These are phyloP conservation scores for Plasmopara viticola DNA, from an alignment of 352 stramenopile species.

Conservation along the genomic window DNA sequence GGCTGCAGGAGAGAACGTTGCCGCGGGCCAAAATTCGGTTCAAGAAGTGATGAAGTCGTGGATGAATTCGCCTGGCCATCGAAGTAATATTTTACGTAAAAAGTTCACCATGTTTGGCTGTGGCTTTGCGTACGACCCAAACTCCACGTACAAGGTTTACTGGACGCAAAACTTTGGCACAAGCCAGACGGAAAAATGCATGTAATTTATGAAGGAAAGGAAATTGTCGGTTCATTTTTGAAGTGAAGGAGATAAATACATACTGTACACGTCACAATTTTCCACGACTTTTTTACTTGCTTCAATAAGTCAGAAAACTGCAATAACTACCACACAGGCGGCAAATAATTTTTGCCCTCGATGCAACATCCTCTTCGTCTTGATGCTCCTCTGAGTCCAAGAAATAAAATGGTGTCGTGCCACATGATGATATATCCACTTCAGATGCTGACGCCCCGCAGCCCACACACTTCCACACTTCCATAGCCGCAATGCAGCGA, in stretches of 20 bases:
- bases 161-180: constrained; percentile 57
- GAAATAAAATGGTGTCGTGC: constrained; percentile 57
- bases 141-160: constrained; percentile 37
- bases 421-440: constrained; percentile 37
- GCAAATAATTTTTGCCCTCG: constrained; percentile 45
- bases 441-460: constrained; percentile 59
- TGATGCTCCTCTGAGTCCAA: constrained; percentile 29
- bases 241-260: background rate
- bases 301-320: constrained; percentile 64
- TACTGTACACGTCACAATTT: constrained; percentile 2
- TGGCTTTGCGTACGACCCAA: constrained; percentile 27
- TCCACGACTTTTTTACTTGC: background rate
- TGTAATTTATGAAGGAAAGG: constrained; percentile 1
- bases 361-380: constrained; percentile 4
- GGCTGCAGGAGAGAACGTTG: constrained; percentile 52
- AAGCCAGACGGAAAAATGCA: constrained; percentile 22
- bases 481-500: constrained; percentile 50
- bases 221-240: background rate
- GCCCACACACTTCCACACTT: constrained; percentile 79
- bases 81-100: constrained; percentile 37
- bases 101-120: constrained; percentile 34
- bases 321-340: constrained; percentile 74
- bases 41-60: constrained; percentile 40
- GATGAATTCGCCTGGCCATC: constrained; percentile 47
- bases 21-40: constrained; percentile 33